Evolutionary conservation across 1,284 basidiomycete species (phyloP).

Genomic region (Trametes hirsuta): DNA sequence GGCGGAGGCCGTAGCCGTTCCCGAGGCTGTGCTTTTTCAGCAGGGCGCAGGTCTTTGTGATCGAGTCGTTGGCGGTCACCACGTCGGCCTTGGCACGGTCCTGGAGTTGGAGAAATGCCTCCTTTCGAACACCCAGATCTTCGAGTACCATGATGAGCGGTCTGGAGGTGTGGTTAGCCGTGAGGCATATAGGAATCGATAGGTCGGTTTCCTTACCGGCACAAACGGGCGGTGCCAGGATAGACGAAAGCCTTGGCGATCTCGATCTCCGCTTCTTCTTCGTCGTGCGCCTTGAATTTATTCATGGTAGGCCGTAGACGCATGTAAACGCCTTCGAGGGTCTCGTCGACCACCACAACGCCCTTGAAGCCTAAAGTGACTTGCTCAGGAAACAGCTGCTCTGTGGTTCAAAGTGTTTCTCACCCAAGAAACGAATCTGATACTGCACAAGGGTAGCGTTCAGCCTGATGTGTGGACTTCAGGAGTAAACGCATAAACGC

Average conservation of each 20-base stretch:
- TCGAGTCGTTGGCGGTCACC: conserved; percentile 56
- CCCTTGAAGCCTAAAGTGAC: conserved; percentile 58
- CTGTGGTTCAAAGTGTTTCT: neutral
- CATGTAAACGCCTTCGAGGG: conserved; percentile 60
- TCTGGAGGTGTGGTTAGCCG: conserved; percentile 36
- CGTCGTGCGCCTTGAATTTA: conserved; percentile 60
- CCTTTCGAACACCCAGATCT: conserved; percentile 56
- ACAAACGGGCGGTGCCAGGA: conserved; percentile 62
- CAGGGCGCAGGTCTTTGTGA: conserved; percentile 47
- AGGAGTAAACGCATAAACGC: conserved; percentile 28
- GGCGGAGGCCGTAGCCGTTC: conserved; percentile 50
- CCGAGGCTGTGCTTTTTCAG: conserved; percentile 58
- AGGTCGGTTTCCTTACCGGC: conserved; percentile 48
- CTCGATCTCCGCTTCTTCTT: conserved; percentile 63
- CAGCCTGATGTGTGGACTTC: neutral
- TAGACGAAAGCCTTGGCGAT: conserved; percentile 65
- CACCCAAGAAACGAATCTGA: conserved; percentile 76
- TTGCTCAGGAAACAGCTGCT: too few relatives aligned
- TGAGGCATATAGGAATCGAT: neutral
- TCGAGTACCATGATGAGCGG: conserved; percentile 74
- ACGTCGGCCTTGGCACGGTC: conserved; percentile 52
- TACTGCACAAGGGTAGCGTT: conserved; percentile 43
- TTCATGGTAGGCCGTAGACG: conserved; percentile 69
- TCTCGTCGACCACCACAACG: conserved; percentile 64
- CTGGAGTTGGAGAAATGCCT: conserved; percentile 62